A percentile compares a stretch with the other conserved stretches of the same genome.
Conservation (phyloP, 2,329 filamentous ascomycete species). For the Alternaria sp. region DNA sequence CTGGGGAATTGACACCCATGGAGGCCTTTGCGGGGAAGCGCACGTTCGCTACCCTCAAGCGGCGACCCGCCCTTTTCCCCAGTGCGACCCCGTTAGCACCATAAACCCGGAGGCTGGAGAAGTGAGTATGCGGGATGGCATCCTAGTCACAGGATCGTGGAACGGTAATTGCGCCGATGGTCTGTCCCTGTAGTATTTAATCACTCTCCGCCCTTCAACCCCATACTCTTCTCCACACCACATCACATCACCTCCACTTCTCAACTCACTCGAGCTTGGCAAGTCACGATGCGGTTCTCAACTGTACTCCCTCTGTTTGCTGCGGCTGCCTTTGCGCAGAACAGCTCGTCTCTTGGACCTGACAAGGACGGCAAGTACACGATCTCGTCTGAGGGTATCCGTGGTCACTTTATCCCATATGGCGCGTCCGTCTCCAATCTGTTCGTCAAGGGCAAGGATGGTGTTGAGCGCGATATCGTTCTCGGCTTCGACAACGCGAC, state of each 20-base stretch:
- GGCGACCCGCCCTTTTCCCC: constrained; percentile 22
- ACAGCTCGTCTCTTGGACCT: constrained; percentile 35
- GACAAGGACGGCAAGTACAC: constrained; percentile 69
- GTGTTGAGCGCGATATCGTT: constrained; percentile 74
- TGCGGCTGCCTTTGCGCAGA: constrained; percentile 40
- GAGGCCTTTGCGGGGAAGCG: constrained; percentile 36
- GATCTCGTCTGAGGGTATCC: constrained; percentile 71
- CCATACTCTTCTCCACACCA: constrained; percentile 20
- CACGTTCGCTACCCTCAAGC: constrained; percentile 21
- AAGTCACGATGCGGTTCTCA: constrained; percentile 39
- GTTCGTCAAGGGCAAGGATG: constrained; percentile 73
- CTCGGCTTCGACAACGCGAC: constrained; percentile 78
- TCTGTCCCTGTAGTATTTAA: constrained; percentile 25
- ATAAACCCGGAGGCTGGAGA: constrained; percentile 21
- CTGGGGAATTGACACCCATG: constrained; percentile 28
- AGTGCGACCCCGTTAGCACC: constrained; percentile 20
- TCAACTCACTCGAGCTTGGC: constrained; percentile 24
- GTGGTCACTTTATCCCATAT: constrained; percentile 75
- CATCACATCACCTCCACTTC: constrained; percentile 26
- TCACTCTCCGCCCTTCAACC: constrained; percentile 14
- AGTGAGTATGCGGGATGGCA: constrained; percentile 19
- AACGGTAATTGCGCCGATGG: constrained; percentile 25
- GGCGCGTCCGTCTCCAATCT: constrained; percentile 77
- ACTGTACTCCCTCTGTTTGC: constrained; percentile 34
- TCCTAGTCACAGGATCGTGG: constrained; percentile 31